Evolutionary conservation across 2,329 filamentous ascomycete genomes (phyloP), one percentile per base, ranked within the genome.

Genomic region (Pezicula neosporulosa): DNA sequence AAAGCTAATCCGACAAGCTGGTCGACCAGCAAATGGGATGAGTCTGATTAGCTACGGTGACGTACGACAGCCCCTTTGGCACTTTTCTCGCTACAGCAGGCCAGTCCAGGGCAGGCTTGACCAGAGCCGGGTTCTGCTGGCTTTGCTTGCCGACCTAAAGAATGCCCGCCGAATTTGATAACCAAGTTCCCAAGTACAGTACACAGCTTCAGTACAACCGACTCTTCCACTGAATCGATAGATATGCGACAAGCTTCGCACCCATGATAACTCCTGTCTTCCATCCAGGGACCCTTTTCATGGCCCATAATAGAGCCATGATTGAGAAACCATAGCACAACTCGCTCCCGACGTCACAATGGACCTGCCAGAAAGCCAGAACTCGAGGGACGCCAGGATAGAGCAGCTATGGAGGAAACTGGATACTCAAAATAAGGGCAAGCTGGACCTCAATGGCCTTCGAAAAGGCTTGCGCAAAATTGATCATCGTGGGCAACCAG

Each of bases 391-490:
- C 73, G 81, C 83, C 70, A 83, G 92, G 65, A 82, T 97, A 63
- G 86, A 90, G 72, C 80, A 85, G 68, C 82, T 97, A 65, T 97
- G 93, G 92, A 77, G 75, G 66, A 85, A 82, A 64, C 81, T 99
- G 60, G 91, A 96, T 70, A 86, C 86, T 59, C 81, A 84, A 58
- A 78, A 80, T 53, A 85, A 86, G 62, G 90, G 90, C 53, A 85
- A 90, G 68, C 78, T 99, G 62, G 92, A 97, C 71, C 76, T 95
- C 58, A 85, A 87, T 68, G 91, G 85, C 30, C 75, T 99, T 61
- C 87, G 92, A 72, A 89, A 85, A 72, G 94, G 93, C 4, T 73
- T 99, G 66, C 84, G 78, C 68, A 89, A 85, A 70, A 90, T 97
- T 64, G 92, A 97, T 69, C 94, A 99, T 69, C 94, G 91, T 96